Percentiles rank a stretch among this genome's conserved stretches.
Conservation (phyloP, 768 basidiomycete species). For the Chlorophyllum brunneum region DNA sequence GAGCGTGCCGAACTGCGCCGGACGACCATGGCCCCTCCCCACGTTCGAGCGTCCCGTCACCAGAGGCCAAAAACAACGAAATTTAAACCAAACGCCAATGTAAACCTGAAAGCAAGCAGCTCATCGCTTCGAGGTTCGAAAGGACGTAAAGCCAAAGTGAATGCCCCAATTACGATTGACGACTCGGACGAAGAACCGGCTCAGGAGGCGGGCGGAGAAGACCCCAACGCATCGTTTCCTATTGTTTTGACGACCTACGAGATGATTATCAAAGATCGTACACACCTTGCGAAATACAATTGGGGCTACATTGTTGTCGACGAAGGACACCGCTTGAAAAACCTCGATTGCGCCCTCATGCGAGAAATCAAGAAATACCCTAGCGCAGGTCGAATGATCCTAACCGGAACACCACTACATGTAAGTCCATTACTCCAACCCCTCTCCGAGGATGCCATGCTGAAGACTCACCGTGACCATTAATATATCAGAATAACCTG, state of each 20-base stretch:
- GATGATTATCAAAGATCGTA: conserved; percentile 82
- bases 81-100: conserved; percentile 15
- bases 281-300: conserved; percentile 54
- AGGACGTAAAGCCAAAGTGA: conserved; percentile 14
- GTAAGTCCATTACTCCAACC: conserved; percentile 53
- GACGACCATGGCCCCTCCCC: conserved; percentile 47
- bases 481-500: conserved; percentile 88
- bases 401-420: conserved; percentile 96
- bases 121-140: neutral
- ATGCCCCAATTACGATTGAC: conserved; percentile 18
- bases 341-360: conserved; percentile 88
- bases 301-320: conserved; percentile 97
- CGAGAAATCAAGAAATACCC: conserved; percentile 84
- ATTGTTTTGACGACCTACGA: conserved; percentile 92
- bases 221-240: conserved; percentile 46
- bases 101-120: conserved; percentile 20
- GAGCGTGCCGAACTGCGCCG: conserved; percentile 78
- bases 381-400: conserved; percentile 83
- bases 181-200: conserved; percentile 19
- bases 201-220: conserved; percentile 17
- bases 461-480: conserved; percentile 1
- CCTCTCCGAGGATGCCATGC: neutral
- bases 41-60: neutral
- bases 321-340: conserved; percentile 94
- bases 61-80: conserved; percentile 16